Evolutionary conservation across 2,329 filamentous ascomycete species (phyloP).

Genomic region (Apiospora arundinis): DNA sequence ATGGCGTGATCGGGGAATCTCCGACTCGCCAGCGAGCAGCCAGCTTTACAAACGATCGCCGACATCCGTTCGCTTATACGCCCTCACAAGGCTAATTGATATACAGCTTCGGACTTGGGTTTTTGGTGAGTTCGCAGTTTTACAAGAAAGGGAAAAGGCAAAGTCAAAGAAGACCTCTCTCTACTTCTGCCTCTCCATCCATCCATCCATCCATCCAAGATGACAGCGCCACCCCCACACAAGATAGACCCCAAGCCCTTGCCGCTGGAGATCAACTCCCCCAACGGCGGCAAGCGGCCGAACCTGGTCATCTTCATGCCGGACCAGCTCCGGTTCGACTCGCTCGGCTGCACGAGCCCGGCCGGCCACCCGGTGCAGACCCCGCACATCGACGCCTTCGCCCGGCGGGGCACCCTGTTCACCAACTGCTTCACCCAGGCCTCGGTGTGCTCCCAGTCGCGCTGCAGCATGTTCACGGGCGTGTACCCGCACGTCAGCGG

Average conservation of each 20-base stretch:
- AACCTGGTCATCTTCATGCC: conserved; percentile 55
- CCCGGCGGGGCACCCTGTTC: conserved; percentile 45
- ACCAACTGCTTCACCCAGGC: conserved; percentile 54
- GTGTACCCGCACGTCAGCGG: conserved; percentile 53
- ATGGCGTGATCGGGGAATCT: not conserved
- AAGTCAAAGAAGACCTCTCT: not conserved
- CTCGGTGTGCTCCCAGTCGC: conserved; percentile 53
- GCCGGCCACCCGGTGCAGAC: conserved; percentile 39
- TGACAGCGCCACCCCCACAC: not conserved
- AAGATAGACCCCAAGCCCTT: conserved; percentile 10
- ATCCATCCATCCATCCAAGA: not conserved
- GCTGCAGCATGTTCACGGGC: conserved; percentile 55
- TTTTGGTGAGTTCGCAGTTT: not conserved
- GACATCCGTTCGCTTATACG: not conserved
- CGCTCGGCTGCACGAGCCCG: conserved; percentile 43
- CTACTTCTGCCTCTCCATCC: not conserved
- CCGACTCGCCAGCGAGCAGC: not conserved
- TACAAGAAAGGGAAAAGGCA: too few species aligned
- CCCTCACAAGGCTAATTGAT: not conserved
- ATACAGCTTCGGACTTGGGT: not conserved
- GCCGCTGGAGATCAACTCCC: conserved; percentile 15
- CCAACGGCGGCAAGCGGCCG: conserved; percentile 26
- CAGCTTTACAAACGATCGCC: not conserved
- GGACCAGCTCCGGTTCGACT: conserved; percentile 54
- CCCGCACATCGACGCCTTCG: conserved; percentile 51